phyloP scores from a whole-genome alignment of 1,284 basidiomycete species.

The Leccinum angustisporum region DNA sequence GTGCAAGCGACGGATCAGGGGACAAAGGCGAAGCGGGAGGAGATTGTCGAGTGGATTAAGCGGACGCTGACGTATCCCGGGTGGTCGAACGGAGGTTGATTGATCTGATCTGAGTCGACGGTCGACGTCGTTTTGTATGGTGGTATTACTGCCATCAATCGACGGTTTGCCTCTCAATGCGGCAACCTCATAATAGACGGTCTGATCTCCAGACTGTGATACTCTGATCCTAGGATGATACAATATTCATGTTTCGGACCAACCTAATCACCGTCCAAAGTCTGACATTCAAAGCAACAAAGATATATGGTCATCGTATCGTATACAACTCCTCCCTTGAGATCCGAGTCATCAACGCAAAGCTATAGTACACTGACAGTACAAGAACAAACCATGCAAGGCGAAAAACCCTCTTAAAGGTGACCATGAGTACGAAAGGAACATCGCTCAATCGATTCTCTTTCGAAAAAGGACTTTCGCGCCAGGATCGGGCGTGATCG shows the following conservation, averaged over 20 bases:
- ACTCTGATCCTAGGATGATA: too few relatives aligned
- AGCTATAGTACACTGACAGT: not conserved
- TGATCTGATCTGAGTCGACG: conserved; percentile 19
- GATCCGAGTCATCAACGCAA: not conserved
- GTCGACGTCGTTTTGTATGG: not conserved
- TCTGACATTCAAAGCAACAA: not conserved
- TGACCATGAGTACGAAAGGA: not conserved
- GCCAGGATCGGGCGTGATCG: not conserved
- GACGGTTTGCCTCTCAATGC: too few relatives aligned
- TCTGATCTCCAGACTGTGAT: too few relatives aligned
- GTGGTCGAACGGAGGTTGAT: conserved; percentile 44
- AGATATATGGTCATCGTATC: too few relatives aligned
- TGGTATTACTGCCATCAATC: not conserved
- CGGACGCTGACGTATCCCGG: conserved; percentile 45
- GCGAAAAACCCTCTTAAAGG: too few relatives aligned
- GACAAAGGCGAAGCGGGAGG: conserved; percentile 63
- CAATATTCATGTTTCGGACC: too few relatives aligned
- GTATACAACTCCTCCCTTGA: not conserved
- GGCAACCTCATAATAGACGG: too few relatives aligned
- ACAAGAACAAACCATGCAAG: not conserved
- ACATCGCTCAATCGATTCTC: conserved; percentile 1
- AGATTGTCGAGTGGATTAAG: conserved; percentile 73
- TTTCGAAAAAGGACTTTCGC: conserved; percentile 19
- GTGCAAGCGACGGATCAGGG: conserved; percentile 65
- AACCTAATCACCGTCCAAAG: too few relatives aligned